phyloP scores from a whole-genome alignment of 176 grass and related monocot genomes.

The Oryza glumipatula region DNA sequence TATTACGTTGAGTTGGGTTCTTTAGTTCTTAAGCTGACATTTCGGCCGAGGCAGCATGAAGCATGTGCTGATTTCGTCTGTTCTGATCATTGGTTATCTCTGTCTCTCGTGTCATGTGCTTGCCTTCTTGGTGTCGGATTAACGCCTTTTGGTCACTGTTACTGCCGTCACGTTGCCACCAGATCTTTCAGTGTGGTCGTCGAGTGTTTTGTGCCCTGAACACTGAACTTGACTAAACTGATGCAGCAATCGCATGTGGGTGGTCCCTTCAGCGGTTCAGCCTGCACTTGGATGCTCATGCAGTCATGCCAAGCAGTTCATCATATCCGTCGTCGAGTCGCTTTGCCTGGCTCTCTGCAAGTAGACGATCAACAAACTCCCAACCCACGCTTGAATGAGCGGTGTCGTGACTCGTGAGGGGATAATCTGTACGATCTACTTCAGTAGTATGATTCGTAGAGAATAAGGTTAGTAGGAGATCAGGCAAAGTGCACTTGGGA shows the following conservation, averaged over 20 bases:
- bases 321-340: too few relatives aligned
- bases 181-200: neutral
- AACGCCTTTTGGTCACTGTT: neutral
- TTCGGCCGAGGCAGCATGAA: neutral
- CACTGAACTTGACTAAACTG: neutral
- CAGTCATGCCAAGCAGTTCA: neutral
- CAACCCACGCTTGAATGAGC: too few relatives aligned
- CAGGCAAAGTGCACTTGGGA: too few relatives aligned
- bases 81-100: neutral
- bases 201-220: neutral
- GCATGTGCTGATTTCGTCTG: conserved; percentile 14
- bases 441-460: too few relatives aligned
- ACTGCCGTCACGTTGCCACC: neutral
- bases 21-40: conserved; percentile 25
- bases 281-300: neutral
- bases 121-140: neutral
- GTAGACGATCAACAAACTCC: too few relatives aligned
- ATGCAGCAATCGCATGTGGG: neutral
- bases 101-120: neutral
- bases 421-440: too few relatives aligned
- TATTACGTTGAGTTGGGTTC: conserved; percentile 19
- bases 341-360: too few relatives aligned
- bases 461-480: too few relatives aligned
- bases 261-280: neutral
- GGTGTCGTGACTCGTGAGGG: too few relatives aligned